Base-by-base conservation (phyloP, 352 stramenopile species). In the Phytophthora pisi region DNA sequence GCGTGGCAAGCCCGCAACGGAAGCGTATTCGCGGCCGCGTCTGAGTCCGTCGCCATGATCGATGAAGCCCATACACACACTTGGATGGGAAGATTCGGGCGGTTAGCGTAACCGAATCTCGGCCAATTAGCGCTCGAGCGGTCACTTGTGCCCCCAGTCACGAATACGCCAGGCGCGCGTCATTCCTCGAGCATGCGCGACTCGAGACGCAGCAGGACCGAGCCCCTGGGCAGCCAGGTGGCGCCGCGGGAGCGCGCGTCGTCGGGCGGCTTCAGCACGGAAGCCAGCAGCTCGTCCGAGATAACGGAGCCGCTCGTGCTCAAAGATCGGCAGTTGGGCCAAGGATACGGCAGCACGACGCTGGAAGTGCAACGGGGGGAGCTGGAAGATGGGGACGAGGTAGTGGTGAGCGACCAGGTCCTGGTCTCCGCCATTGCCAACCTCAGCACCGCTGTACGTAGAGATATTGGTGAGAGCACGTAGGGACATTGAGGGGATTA, bases 371-470 rank as follows among this genome's bases (percentile, higher is more conserved):
- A 46, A 59, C 38, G 51, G 13, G 20, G 34, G 15, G 34, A 42
- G 16, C 42, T 13, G 43, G 6, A 45, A 49, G 58, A 51, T 7
- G 38, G 9, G 3, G n/a, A 60, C n/a, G 45, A 61, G 13, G 65
- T 42, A 38, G 51, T 66, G 26, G 61, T 84, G 6, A 85, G 74
- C 67, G 68, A 82, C 52, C 66, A 74, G 57, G 66, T 87, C 46
- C 56, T 89, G 42, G 86, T 93, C 11, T 93, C 86, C 16, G 82
- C 86, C 9, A 76, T 92, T n/a, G 86, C 84, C 18, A 94, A 94
- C 66, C 82, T 94, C 54, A 94, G 86, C 65, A 90, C 86, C 16
- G 84, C 84, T 24, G 83, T 92, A 76, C 26, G 82, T 76, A 36
- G 28, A 8, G 36, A 42, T n/a, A 31, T 31, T 28, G 26, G 2